Percentiles rank a stretch among this genome's conserved stretches.
Conservation (phyloP, 306 rosid genomes). For the Alnus rubra region DNA sequence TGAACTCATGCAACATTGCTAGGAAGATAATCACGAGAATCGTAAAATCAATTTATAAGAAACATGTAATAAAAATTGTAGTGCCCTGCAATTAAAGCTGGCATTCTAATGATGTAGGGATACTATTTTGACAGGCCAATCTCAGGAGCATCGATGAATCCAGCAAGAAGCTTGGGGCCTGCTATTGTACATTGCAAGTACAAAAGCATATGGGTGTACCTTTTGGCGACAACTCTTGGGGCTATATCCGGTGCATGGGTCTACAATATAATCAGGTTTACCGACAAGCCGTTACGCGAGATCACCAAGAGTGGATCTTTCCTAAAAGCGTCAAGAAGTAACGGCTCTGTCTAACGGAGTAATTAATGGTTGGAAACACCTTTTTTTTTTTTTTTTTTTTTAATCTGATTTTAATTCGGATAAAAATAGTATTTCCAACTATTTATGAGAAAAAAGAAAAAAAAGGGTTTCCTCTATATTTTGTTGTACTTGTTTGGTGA, state of each 20-base stretch:
- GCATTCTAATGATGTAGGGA: slow-evolving; percentile 4
- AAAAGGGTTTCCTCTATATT: too few species aligned
- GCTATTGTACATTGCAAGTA: slow-evolving; percentile 53
- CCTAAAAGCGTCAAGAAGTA: slow-evolving; percentile 30
- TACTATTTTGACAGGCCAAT: slow-evolving; percentile 46
- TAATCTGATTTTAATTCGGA: too few species aligned
- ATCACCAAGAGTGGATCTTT: slow-evolving; percentile 68
- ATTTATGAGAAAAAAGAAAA: too few species aligned
- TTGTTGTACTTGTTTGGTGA: too few species aligned
- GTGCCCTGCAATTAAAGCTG: not conserved
- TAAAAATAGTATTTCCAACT: too few species aligned
- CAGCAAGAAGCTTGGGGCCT: slow-evolving; percentile 84
- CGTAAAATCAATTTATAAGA: too few species aligned
- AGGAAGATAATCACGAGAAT: too few species aligned
- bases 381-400: too few species aligned
- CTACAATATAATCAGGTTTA: slow-evolving; percentile 59
- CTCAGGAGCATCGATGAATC: slow-evolving; percentile 94
- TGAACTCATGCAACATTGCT: too few species aligned
- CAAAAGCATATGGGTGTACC: slow-evolving; percentile 65
- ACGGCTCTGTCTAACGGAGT: not conserved
- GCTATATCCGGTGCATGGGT: slow-evolving; percentile 66
- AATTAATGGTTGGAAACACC: too few species aligned
- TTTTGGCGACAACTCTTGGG: slow-evolving; percentile 50
- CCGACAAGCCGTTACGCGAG: slow-evolving; percentile 62
- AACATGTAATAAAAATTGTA: not conserved